Evolutionary conservation across 2,329 filamentous ascomycete genomes (phyloP), one percentile per base, ranked within the genome.

Genomic region (Botrytis fabae): DNA sequence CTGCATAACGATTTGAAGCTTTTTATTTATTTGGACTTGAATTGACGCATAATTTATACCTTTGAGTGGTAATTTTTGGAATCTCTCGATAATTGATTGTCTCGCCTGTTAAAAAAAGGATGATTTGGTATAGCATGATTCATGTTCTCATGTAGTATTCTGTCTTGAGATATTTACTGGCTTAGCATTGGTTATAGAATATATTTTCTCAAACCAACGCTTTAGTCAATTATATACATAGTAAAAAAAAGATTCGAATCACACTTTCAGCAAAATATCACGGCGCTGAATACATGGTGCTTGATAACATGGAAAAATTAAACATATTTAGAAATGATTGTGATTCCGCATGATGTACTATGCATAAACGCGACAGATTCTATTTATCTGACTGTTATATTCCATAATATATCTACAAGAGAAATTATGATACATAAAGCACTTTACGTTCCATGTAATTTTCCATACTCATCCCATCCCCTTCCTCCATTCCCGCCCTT

Each of bases 1-100:
- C 3, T 18, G 1, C 6, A 8, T 4, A 4, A 28, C 0, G 3
- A 0, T 28, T 18, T 28, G n/a, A n/a, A 18, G n/a, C 14, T 7
- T 14, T 18, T 28, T 57, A 14, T 57, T 9, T 8, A 2, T 8
- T 8, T 18, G 1, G n/a, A 28, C 25, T 28, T 57, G n/a, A 57
- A 28, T 57, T 2, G 14, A 54, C n/a, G 6, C 14, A 16, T 28
- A 1, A 28, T 18, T 18, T 28, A 2, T 28, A 4, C 1, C 16
- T 54, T 54, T 8, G 1, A 28, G 51, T 28, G 4, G n/a, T 9
- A 8, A 18, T 1, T 8, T 0, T 14, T 57, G 18, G 16, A 28
- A 12, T 16, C 2, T 0, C 14, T 7, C 4, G 22, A 51, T 6
- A 14, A 51, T n/a, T 25, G 12, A 6, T 6, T n/a, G 5, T 51